Conservation (phyloP, 176 grass and related monocot genomes). For the Bolboschoenus planiculmis region DNA sequence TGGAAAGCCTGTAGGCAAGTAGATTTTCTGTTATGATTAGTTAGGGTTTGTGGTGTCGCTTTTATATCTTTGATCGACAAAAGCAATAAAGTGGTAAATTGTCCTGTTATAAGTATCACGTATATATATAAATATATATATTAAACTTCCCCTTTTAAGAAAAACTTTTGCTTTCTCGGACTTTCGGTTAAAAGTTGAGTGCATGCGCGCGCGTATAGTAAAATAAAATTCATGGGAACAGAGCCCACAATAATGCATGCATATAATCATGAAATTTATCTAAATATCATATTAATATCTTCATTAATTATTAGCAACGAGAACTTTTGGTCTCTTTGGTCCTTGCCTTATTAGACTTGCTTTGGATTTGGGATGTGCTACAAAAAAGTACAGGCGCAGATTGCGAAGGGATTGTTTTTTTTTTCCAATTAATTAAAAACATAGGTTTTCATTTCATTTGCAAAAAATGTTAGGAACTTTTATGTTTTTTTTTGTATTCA, state of each 20-base stretch:
- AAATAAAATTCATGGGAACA: neutral
- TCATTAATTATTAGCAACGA: neutral
- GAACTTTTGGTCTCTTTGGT: neutral
- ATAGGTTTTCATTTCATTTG: no score
- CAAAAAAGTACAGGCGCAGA: no score
- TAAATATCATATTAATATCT: neutral
- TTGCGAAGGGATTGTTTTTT: no score
- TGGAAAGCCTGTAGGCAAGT: neutral
- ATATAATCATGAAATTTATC: conserved; percentile 4
- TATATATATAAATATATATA: neutral
- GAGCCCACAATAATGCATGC: neutral
- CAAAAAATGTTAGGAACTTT: no score
- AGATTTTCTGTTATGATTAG: neutral
- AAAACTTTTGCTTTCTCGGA: conserved; percentile 1
- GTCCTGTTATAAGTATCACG: neutral
- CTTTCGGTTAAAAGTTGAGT: conserved; percentile 16
- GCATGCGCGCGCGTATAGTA: conserved; percentile 1
- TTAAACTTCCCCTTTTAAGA: conserved; percentile 3
- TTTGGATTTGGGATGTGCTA: no score
- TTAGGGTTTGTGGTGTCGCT: neutral
- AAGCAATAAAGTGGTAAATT: conserved; percentile 15
- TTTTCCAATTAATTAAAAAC: no score
- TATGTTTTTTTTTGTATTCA: no score
- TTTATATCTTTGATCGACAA: neutral
- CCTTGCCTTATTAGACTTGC: neutral